phyloP scores from a whole-genome alignment of 441 rosid genomes.

The Adansonia gregorii region DNA sequence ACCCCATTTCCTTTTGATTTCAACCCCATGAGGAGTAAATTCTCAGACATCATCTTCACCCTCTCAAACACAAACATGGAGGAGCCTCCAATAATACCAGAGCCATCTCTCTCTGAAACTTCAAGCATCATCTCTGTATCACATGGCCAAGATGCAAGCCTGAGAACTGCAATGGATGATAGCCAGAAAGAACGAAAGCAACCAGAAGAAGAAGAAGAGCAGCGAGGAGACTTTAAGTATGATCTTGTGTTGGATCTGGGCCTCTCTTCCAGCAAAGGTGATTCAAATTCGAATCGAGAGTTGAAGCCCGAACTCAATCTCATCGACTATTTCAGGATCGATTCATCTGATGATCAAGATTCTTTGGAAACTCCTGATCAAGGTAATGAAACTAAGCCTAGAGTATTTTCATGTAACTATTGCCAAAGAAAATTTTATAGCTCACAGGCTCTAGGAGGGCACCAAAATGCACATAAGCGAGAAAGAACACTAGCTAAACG shows the following conservation, averaged over 20 bases:
- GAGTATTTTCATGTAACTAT: constrained; percentile 77
- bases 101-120: constrained; percentile 39
- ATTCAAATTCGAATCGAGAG: constrained; percentile 35
- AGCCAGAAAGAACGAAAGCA: neutral
- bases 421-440: constrained; percentile 83
- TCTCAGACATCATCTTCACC: neutral
- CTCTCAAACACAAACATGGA: constrained; percentile 33
- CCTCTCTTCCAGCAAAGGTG: constrained; percentile 47
- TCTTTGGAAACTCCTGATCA: constrained; percentile 29
- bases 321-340: constrained; percentile 46
- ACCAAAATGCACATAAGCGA: constrained; percentile 81
- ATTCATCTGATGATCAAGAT: constrained; percentile 27
- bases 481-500: constrained; percentile 81
- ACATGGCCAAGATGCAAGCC: constrained; percentile 26
- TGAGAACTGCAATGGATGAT: constrained; percentile 21
- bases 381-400: constrained; percentile 41
- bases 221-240: constrained; percentile 1
- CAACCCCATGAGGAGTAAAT: constrained; percentile 13
- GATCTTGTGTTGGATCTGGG: constrained; percentile 65
- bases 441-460: constrained; percentile 88
- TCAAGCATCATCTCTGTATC: constrained; percentile 41
- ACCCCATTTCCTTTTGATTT: constrained; percentile 14
- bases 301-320: constrained; percentile 56
- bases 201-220: constrained; percentile 19
- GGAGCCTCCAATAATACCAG: constrained; percentile 47